Evolutionary conservation across 2,329 filamentous ascomycete species (phyloP), one percentile per base, ranked within the genome.

Genomic region (Parastagonospora nodorum): DNA sequence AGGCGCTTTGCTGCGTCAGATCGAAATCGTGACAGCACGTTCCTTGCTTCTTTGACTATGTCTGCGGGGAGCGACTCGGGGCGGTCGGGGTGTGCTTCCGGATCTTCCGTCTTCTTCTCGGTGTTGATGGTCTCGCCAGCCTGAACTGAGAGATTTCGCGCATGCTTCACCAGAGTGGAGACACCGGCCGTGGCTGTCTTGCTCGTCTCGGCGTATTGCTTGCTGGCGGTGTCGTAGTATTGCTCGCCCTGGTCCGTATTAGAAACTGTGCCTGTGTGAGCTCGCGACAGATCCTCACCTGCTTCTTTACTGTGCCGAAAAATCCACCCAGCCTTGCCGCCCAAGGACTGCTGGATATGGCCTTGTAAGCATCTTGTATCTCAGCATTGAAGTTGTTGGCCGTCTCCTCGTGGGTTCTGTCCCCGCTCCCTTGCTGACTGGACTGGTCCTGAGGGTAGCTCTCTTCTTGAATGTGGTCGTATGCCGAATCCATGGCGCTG

Each of bases 401-500:
- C 45, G 76, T 53, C 66, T 66, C 52, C 53, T 60, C 55, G 40
- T 60, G 50, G 60, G 61, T 61, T 60, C 63, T 73, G 37, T 78
- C 76, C 54, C 78, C 76, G 57, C 80, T 77, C 31, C 64, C 70
- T 32, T 78, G 77, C 58, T 79, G 74, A 60, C 82, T 80, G 45
- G 76, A 73, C 29, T 72, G 62, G 55, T 84, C 78, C 52, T 79
- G 71, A 4, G 78, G 74, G 24, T 77, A 75, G 62, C 90, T 83
- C 73, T 94, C 88, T 78, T 96, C 91, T 72, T 91, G 87, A 67
- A 97, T 96, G 75, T 96, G 92, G 71, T 99, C 94, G 82, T 97
- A 99, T 38, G 92, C 92, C 69, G 95, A 82, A 84, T 99, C 94
- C 94, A 99, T 97, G 45, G 42, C 45, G 41, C 24, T 16, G 24